Conservation (phyloP, 768 basidiomycete genomes). For the Suillus sp. region DNA sequence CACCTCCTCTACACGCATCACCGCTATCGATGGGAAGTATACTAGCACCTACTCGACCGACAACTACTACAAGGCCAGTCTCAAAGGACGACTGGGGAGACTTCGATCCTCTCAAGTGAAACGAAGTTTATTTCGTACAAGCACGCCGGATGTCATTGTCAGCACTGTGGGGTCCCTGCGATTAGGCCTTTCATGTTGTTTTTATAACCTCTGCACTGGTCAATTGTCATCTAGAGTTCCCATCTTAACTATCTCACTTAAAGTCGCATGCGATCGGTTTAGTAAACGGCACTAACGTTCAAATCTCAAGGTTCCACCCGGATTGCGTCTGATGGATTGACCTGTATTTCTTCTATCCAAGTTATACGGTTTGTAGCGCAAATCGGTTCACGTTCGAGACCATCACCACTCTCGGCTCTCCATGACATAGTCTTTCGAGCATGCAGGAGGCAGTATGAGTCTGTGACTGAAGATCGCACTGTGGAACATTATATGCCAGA, state of each 20-base stretch:
- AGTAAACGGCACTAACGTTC: neutral
- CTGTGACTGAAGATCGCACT: neutral
- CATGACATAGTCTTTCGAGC: neutral
- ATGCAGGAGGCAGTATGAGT: neutral
- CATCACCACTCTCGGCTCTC: neutral
- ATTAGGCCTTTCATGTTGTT: neutral
- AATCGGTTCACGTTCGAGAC: neutral
- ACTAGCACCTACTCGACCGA: constrained; percentile 53
- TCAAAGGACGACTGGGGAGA: constrained; percentile 77
- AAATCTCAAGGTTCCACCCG: neutral
- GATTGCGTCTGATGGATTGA: neutral
- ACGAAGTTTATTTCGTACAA: neutral
- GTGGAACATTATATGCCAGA: neutral
- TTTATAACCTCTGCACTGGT: neutral
- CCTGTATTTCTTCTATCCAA: neutral
- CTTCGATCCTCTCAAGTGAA: constrained; percentile 64
- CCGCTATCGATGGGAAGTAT: constrained; percentile 49
- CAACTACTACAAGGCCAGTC: constrained; percentile 44
- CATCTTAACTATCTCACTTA: neutral
- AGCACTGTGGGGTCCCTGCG: neutral
- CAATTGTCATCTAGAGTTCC: neutral
- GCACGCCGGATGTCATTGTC: neutral
- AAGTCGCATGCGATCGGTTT: neutral
- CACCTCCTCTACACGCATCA: constrained; percentile 34
- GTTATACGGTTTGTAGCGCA: neutral